phyloP scores from a whole-genome alignment of 2,329 filamentous ascomycete species.

The Samsoniella hepiali region DNA sequence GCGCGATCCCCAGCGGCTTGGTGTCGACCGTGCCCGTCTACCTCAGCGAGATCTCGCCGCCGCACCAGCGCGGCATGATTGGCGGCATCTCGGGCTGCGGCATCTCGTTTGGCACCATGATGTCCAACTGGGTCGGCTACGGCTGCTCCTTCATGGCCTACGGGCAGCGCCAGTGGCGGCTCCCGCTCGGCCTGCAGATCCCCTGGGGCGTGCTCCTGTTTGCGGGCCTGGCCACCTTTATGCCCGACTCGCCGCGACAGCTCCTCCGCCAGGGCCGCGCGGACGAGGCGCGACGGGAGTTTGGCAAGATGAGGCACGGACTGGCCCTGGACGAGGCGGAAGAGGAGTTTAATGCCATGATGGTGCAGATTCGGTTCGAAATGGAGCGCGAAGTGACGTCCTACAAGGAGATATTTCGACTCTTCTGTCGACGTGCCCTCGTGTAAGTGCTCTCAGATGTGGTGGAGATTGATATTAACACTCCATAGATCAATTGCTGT shows the following conservation, averaged over 20 bases:
- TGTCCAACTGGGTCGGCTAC: constrained; percentile 56
- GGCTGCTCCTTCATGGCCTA: constrained; percentile 50
- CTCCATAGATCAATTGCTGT: constrained; percentile 45
- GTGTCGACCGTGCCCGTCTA: constrained; percentile 54
- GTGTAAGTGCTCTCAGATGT: constrained; percentile 34
- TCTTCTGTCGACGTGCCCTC: constrained; percentile 50
- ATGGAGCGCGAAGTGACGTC: constrained; percentile 53
- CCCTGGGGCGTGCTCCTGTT: constrained; percentile 56
- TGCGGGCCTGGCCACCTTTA: constrained; percentile 32
- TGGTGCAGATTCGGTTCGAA: constrained; percentile 53
- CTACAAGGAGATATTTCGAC: constrained; percentile 47
- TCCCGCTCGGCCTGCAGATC: constrained; percentile 53
- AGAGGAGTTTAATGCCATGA: constrained; percentile 54
- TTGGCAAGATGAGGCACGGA: constrained; percentile 46
- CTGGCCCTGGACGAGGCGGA: constrained; percentile 41
- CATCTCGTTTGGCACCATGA: constrained; percentile 54
- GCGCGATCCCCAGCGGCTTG: constrained; percentile 35
- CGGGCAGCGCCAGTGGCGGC: constrained; percentile 51
- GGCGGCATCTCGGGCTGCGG: constrained; percentile 52
- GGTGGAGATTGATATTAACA: not conserved
- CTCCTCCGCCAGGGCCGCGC: constrained; percentile 48
- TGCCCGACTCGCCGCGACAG: constrained; percentile 29
- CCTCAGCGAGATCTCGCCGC: constrained; percentile 51
- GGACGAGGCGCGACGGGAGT: constrained; percentile 47
- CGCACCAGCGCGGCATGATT: constrained; percentile 48